These are phyloP conservation scores for Cubamyces lactineus DNA, from an alignment of 768 basidiomycete species.

Conservation along the genomic window DNA sequence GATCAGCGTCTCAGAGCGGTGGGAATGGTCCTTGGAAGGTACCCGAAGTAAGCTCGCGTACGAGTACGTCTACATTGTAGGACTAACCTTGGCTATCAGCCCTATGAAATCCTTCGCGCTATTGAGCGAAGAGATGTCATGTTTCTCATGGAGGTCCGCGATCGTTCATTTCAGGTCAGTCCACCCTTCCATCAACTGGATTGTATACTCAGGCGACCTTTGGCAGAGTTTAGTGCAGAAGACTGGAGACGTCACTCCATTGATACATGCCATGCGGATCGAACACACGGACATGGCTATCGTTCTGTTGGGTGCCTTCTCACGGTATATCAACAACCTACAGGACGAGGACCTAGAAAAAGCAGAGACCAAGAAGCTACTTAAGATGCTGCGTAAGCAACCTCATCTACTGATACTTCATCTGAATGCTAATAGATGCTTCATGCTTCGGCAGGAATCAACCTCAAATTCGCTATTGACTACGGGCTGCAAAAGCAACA, in stretches of 20 bases:
- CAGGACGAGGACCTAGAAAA: constrained; percentile 76
- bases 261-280: constrained; percentile 88
- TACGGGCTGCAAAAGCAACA: constrained; percentile 81
- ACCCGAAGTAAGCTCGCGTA: constrained; percentile 47
- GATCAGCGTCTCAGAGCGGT: constrained; percentile 4
- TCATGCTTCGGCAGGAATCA: constrained; percentile 51
- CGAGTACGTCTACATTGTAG: not conserved
- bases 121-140: constrained; percentile 84
- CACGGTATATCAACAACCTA: constrained; percentile 88
- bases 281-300: constrained; percentile 87
- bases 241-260: constrained; percentile 83
- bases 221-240: constrained; percentile 77
- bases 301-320: constrained; percentile 85
- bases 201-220: not conserved
- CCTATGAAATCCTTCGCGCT: constrained; percentile 77
- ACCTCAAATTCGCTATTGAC: constrained; percentile 92
- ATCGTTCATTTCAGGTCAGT: constrained; percentile 78
- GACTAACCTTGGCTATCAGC: constrained; percentile 34
- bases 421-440: not conserved
- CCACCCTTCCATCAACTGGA: not conserved
- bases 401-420: not conserved
- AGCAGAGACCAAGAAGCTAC: constrained; percentile 65
- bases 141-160: constrained; percentile 82
- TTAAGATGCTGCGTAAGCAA: constrained; percentile 78
- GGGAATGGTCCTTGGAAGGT: constrained; percentile 46